A percentile compares a stretch with the other conserved stretches of the same genome.
These are phyloP conservation scores for Torulaspora maleeae DNA, from an alignment of 805 yeast species.

Conservation along the genomic window DNA sequence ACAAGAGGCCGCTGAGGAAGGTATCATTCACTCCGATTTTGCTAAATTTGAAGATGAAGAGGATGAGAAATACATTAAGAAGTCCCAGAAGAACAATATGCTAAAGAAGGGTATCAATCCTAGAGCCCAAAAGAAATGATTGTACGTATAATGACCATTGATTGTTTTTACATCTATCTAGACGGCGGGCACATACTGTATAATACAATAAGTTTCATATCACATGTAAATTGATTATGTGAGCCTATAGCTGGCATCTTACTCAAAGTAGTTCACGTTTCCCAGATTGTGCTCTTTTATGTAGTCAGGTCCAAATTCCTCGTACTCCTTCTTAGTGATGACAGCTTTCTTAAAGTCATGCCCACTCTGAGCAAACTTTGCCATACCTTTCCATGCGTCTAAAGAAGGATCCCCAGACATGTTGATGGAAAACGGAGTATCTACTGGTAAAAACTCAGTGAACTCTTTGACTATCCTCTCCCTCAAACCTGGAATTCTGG, in stretches of 20 bases:
- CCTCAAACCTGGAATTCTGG: conserved; percentile 58
- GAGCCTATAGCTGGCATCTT: background rate
- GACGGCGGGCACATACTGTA: conserved; percentile 7
- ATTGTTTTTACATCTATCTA: conserved; percentile 4
- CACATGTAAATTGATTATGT: background rate
- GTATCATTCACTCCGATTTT: conserved; percentile 80
- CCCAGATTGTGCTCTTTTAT: conserved; percentile 83
- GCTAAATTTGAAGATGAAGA: conserved; percentile 73
- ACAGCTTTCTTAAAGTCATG: conserved; percentile 43
- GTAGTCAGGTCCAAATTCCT: conserved; percentile 86
- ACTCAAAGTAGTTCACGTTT: conserved; percentile 38
- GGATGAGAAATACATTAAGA: conserved; percentile 68
- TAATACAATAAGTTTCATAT: conserved; percentile 7
- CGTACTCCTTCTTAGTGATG: conserved; percentile 68
- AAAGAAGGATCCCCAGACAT: conserved; percentile 60
- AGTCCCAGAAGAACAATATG: conserved; percentile 58
- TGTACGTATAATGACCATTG: background rate
- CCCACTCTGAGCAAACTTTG: conserved; percentile 58
- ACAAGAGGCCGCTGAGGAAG: conserved; percentile 74
- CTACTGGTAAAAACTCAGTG: conserved; percentile 63
- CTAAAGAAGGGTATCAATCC: conserved; percentile 74
- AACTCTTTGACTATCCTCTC: conserved; percentile 68
- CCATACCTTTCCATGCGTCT: conserved; percentile 96
- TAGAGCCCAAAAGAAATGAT: conserved; percentile 31
- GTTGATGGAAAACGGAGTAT: conserved; percentile 55